These are phyloP conservation scores for Trypanosoma scelopori DNA, from an alignment of 208 protist species.

Conservation along the genomic window DNA sequence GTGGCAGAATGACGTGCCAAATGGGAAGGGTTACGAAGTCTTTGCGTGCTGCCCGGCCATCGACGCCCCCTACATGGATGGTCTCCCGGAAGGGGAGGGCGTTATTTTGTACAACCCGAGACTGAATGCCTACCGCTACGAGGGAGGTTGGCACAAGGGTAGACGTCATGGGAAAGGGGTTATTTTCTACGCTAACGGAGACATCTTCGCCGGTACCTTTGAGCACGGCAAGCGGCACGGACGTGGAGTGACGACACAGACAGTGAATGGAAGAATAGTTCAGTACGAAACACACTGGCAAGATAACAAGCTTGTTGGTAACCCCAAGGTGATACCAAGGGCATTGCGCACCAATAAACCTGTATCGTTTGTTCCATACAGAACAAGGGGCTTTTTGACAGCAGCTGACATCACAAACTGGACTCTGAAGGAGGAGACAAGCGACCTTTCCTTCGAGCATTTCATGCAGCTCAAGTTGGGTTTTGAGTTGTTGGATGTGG, in stretches of 20 bases:
- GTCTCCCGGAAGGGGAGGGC: conserved; percentile 32
- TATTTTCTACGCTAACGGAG: conserved; percentile 80
- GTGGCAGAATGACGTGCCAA: conserved; percentile 80
- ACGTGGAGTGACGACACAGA: conserved; percentile 41
- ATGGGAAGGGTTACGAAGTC: conserved; percentile 73
- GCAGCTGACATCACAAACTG: conserved; percentile 38
- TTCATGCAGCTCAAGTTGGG: conserved; percentile 36
- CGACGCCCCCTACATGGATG: conserved; percentile 31
- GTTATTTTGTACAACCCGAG: conserved; percentile 36
- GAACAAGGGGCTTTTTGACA: conserved; percentile 22
- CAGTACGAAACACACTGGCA: conserved; percentile 32
- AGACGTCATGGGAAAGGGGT: conserved; percentile 79
- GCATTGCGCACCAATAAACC: conserved; percentile 20
- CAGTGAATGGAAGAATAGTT: conserved; percentile 23
- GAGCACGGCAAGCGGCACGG: conserved; percentile 84
- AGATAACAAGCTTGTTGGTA: conserved; percentile 21
- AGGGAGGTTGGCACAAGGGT: conserved; percentile 82
- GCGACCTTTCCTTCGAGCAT: conserved; percentile 26
- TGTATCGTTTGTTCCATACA: conserved; percentile 23
- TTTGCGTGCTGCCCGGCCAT: conserved; percentile 41
- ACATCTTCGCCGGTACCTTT: conserved; percentile 83
- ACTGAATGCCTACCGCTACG: conserved; percentile 85
- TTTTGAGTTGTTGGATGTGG: conserved; percentile 34
- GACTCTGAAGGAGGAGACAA: conserved; percentile 23
- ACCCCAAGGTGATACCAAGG: conserved; percentile 21